phyloP scores from a whole-genome alignment of 208 protist species.

The Leishmania aethiopica region DNA sequence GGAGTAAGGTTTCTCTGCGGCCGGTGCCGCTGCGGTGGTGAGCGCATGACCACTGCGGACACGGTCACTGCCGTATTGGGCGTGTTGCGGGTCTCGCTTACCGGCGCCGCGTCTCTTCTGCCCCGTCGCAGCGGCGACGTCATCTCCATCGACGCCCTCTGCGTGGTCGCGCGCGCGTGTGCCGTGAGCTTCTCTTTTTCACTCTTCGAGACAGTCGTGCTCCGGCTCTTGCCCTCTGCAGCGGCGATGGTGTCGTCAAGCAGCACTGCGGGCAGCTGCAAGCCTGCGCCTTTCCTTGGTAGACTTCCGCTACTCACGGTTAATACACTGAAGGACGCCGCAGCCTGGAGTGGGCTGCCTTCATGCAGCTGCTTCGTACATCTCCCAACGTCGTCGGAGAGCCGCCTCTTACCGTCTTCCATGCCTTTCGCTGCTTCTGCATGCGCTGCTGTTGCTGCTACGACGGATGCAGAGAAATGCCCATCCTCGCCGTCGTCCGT shows the following conservation, averaged over 20 bases:
- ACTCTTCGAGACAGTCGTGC: background rate
- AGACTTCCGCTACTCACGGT: background rate
- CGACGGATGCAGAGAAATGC: background rate
- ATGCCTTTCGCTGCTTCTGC: background rate
- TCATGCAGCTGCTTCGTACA: background rate
- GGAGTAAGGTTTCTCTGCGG: background rate
- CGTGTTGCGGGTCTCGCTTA: background rate
- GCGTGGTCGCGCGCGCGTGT: conserved; percentile 5
- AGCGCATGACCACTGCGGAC: background rate
- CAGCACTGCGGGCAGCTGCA: conserved; percentile 24
- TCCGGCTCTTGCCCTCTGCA: background rate
- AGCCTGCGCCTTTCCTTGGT: background rate
- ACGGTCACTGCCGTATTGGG: background rate
- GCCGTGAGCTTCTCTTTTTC: conserved; percentile 11
- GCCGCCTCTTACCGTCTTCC: background rate
- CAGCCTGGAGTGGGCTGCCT: background rate
- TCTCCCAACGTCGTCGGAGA: background rate
- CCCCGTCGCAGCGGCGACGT: background rate
- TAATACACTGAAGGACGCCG: conserved; percentile 2
- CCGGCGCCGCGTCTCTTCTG: background rate
- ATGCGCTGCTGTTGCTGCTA: background rate
- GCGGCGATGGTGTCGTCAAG: background rate
- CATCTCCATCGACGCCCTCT: conserved; percentile 1
- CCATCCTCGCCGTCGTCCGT: conserved; percentile 1
- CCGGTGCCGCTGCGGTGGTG: background rate